phyloP scores from a whole-genome alignment of 306 rosid genomes.

The Gillenia trifoliata region DNA sequence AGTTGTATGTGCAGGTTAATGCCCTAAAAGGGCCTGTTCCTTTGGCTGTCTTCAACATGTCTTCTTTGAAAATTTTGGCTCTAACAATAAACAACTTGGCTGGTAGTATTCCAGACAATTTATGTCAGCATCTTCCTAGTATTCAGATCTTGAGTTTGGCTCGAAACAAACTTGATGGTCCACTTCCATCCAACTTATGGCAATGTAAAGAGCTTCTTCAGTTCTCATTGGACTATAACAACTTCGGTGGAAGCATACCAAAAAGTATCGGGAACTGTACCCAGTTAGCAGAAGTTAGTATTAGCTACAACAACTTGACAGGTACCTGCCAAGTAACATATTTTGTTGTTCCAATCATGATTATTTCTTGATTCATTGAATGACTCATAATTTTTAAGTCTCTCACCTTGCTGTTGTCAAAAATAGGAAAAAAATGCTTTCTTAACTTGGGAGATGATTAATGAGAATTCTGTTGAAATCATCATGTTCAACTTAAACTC shows the following conservation, averaged over 20 bases:
- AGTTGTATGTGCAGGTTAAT: neutral
- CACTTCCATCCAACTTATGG: constrained; percentile 18
- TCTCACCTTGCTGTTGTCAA: neutral
- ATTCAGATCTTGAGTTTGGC: neutral
- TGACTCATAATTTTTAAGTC: neutral
- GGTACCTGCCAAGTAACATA: constrained; percentile 7
- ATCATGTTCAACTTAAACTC: too few species aligned
- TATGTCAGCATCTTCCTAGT: neutral
- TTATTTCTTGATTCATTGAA: neutral
- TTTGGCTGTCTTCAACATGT: constrained; percentile 3
- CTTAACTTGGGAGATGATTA: neutral
- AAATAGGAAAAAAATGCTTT: neutral
- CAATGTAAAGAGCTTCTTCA: neutral
- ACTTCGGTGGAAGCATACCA: constrained; percentile 16
- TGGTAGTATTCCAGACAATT: neutral
- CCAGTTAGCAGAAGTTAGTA: neutral
- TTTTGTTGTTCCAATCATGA: neutral
- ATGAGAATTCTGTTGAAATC: too few species aligned
- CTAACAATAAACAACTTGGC: neutral
- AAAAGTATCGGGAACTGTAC: constrained; percentile 8
- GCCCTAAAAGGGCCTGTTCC: constrained; percentile 13
- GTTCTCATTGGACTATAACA: neutral
- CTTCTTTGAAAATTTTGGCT: neutral
- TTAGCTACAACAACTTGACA: constrained; percentile 2
- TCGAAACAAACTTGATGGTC: neutral